Evolutionary conservation across 2,329 filamentous ascomycete species (phyloP), one percentile per base, ranked within the genome.

Genomic region (Scleromitrula shiraiana): DNA sequence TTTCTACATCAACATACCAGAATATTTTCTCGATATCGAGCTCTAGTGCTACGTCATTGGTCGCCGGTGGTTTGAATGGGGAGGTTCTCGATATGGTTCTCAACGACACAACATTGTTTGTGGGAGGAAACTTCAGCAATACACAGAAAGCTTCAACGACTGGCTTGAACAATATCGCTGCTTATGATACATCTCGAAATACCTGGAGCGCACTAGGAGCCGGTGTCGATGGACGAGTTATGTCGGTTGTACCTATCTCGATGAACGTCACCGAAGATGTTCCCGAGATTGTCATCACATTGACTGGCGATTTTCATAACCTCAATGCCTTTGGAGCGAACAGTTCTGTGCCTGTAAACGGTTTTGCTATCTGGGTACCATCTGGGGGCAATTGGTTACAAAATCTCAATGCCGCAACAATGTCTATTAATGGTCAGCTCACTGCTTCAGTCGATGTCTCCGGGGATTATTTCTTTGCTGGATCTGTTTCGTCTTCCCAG

Each of bases 301-400:
- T 98, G 50, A 91, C 82, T 41, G 93, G 93, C 5, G 74, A 80
- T 51, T 98, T 98, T 65, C 75, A 77, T 14, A 71, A 80, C 46
- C 79, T 95, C 52, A 75, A 83, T 23, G 77, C 75, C 0, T 91
- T 88, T 57, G 79, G 71, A 29, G 72, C 72, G 54, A 82, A 82
- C 55, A 65, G 73, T 6, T 76, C 80, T 8, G 73, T 82, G 23
- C 60, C 75, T 7, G 85, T 82, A 0, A 67, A 79, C 42, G 89
- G 90, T 2, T 88, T 98, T 60, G 91, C 88, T 12, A 74, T 97
- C 30, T 98, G 93, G 93, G 83, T 97, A 7, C 87, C 87, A 3
- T 94, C 89, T 3, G 74, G 77, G 53, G 76, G 74, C 50, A 93
- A 93, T 63, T 98, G 93, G 93, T 73, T 98, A 14, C 80, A 88